Percentiles rank a stretch among this genome's conserved stretches.
phyloP scores from a whole-genome alignment of 257 asterid species.

The Nyctanthes arbortristis region DNA sequence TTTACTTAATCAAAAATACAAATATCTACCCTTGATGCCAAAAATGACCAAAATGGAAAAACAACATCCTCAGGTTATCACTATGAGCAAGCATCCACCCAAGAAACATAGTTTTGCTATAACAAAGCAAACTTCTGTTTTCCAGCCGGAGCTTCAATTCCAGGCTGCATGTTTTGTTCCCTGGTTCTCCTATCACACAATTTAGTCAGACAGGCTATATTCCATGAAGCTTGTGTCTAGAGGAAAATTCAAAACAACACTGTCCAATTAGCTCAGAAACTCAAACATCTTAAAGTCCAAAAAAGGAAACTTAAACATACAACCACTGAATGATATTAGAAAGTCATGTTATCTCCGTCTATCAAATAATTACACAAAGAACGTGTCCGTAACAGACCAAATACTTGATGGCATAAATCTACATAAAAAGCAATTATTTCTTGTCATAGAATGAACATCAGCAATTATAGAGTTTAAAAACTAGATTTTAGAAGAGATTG shows the following conservation, averaged over 20 bases:
- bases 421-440: background rate
- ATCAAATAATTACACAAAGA: background rate
- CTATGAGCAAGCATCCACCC: background rate
- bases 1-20: background rate
- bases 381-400: background rate
- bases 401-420: background rate
- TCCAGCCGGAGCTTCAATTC: background rate
- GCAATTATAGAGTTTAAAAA: background rate
- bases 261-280: background rate
- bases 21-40: background rate
- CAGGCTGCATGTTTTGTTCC: background rate
- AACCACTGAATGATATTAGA: background rate
- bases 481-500: background rate
- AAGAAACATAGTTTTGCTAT: background rate
- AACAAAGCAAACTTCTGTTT: background rate
- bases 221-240: background rate
- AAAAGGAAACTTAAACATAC: background rate
- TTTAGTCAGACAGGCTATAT: background rate
- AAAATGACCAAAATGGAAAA: background rate
- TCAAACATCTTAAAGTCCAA: background rate
- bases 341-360: background rate
- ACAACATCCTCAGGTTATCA: background rate
- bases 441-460: background rate
- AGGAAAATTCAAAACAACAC: background rate
- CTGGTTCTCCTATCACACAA: no score